These are phyloP conservation scores for Aspergillus melleus DNA, from an alignment of 2,329 filamentous ascomycete genomes.

Conservation along the genomic window DNA sequence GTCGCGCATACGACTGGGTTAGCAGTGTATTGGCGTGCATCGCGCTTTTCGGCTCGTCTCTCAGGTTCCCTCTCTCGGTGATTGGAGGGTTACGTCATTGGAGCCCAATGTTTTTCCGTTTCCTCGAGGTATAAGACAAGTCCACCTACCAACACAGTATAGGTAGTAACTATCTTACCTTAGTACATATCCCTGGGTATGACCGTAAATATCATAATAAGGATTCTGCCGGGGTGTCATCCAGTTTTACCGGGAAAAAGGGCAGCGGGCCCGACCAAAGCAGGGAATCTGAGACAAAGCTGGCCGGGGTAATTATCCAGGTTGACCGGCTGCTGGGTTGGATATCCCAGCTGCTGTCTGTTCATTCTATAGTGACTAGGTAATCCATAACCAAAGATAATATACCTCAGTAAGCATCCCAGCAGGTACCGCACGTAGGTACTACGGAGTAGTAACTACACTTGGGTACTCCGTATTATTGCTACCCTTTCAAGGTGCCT, in stretches of 20 bases:
- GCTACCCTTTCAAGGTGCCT: no score
- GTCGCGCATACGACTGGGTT: not conserved
- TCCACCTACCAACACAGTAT: no score
- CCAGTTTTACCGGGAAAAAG: not conserved
- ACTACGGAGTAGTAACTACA: no score
- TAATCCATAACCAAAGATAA: no score
- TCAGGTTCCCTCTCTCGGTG: not conserved
- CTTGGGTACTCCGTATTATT: no score
- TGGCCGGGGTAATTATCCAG: not conserved
- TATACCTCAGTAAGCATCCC: no score
- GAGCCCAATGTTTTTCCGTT: not conserved
- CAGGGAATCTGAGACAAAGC: not conserved
- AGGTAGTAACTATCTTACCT: no score
- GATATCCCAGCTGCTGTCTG: no score
- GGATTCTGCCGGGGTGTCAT: not conserved
- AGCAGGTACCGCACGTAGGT: no score
- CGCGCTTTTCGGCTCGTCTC: not conserved
- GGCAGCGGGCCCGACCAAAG: not conserved
- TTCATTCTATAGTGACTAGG: no score
- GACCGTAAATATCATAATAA: not conserved
- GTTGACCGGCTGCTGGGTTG: not conserved
- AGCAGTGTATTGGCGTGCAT: not conserved
- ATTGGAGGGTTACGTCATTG: conserved; percentile 6
- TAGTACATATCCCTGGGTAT: not conserved
- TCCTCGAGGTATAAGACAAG: no score